Conservation (phyloP, 176 grass and related monocot genomes). For the Raddia distichophylla region DNA sequence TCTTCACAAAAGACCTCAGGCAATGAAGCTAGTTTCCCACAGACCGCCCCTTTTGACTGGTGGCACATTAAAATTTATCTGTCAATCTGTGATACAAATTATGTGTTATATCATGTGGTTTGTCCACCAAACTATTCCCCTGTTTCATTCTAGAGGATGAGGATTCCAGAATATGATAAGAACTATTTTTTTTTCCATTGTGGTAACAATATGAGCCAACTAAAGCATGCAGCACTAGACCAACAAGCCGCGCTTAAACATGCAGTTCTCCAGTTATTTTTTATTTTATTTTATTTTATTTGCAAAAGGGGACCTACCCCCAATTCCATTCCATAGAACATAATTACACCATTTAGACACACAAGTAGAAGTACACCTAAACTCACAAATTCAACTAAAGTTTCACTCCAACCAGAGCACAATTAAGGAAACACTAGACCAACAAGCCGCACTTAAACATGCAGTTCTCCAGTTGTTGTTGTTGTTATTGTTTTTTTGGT, state of each 20-base stretch:
- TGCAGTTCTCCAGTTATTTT: background rate
- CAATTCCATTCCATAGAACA: no score
- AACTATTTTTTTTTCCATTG: background rate
- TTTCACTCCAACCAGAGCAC: no score
- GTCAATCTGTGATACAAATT: background rate
- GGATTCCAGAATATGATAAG: slow-evolving; percentile 7
- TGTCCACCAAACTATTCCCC: background rate
- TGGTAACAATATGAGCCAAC: background rate
- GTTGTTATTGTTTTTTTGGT: no score
- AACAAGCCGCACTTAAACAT: background rate
- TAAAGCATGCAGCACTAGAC: background rate
- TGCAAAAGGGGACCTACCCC: no score
- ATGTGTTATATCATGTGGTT: slow-evolving; percentile 10
- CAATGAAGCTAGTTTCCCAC: no score
- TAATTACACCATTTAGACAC: no score
- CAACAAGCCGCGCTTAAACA: background rate
- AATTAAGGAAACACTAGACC: no score
- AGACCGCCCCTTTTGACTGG: no score
- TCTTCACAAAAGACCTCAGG: no score
- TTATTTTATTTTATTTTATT: no score
- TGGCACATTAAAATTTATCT: background rate
- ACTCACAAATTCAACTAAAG: no score
- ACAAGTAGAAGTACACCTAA: no score
- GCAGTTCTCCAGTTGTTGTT: background rate
- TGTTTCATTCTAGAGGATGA: background rate